A percentile compares a stretch with the other conserved stretches of the same genome.
Evolutionary conservation across 345 rosid genomes (phyloP).

Genomic region (Cardamine resedifolia): DNA sequence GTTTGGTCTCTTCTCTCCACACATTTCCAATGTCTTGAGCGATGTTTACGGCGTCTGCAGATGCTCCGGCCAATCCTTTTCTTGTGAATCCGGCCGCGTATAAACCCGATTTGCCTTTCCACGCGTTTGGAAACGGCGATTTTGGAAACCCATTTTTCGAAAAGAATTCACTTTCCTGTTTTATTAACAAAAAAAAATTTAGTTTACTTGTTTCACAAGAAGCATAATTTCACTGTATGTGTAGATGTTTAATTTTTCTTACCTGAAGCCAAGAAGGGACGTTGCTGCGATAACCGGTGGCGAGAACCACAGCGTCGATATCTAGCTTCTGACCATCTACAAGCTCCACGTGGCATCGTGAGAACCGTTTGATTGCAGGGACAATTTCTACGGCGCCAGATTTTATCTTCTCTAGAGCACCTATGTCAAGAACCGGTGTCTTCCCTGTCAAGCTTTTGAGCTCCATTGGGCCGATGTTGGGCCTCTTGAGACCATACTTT

Average conservation of each 20-base stretch:
- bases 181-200: slow-evolving; percentile 15
- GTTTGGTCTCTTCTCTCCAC: slow-evolving; percentile 82
- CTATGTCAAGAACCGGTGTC: slow-evolving; percentile 85
- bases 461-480: slow-evolving; percentile 60
- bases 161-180: slow-evolving; percentile 77
- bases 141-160: slow-evolving; percentile 68
- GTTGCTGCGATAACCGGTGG: slow-evolving; percentile 78
- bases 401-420: slow-evolving; percentile 64
- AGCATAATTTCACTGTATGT: background rate
- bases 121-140: slow-evolving; percentile 60
- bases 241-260: slow-evolving; percentile 12
- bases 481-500: slow-evolving; percentile 68
- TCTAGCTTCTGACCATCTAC: slow-evolving; percentile 54
- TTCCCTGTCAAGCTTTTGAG: slow-evolving; percentile 63
- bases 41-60: slow-evolving; percentile 64
- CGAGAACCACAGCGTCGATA: slow-evolving; percentile 65
- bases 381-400: slow-evolving; percentile 64
- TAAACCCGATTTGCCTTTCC: slow-evolving; percentile 80
- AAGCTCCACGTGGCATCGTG: slow-evolving; percentile 56
- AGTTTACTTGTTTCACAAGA: slow-evolving; percentile 30
- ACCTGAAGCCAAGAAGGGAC: slow-evolving; percentile 81
- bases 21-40: slow-evolving; percentile 70
- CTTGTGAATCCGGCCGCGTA: slow-evolving; percentile 90
- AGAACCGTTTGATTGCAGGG: slow-evolving; percentile 64
- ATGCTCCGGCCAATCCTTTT: slow-evolving; percentile 84